Percentiles rank a stretch among this genome's conserved stretches.
Conservation (phyloP, 495 filamentous ascomycete species). For the Articulospora tetracladia region DNA sequence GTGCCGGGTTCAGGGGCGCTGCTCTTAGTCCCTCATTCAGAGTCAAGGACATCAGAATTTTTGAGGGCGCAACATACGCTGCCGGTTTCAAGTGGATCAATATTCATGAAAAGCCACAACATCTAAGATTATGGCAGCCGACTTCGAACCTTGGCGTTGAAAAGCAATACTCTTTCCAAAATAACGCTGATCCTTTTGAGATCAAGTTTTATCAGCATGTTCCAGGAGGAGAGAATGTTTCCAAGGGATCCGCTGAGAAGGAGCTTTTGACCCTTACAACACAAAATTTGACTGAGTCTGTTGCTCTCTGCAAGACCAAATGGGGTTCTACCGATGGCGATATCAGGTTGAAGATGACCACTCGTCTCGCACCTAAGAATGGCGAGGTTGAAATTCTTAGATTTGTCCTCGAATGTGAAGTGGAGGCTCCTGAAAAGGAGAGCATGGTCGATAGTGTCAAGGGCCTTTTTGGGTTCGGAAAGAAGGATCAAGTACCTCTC, state of each 20-base stretch:
- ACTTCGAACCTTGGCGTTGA: constrained; percentile 71
- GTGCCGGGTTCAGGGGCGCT: constrained; percentile 92
- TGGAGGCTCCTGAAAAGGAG: constrained; percentile 69
- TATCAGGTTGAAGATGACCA: constrained; percentile 73
- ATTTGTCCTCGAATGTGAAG: constrained; percentile 80
- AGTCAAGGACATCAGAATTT: constrained; percentile 89
- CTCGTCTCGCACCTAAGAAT: constrained; percentile 66
- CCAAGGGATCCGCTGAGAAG: constrained; percentile 28
- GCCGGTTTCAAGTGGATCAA: constrained; percentile 70
- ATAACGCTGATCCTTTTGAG: constrained; percentile 61
- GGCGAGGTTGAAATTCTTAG: constrained; percentile 80
- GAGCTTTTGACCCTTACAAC: constrained; percentile 40
- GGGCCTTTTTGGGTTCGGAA: constrained; percentile 88
- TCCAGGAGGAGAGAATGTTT: constrained; percentile 22
- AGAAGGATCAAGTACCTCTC: constrained; percentile 68
- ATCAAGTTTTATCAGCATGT: constrained; percentile 76
- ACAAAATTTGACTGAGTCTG: constrained; percentile 78
- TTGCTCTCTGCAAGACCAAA: constrained; percentile 67
- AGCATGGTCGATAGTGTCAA: constrained; percentile 90
- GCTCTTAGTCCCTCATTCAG: constrained; percentile 88
- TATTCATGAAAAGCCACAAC: constrained; percentile 56
- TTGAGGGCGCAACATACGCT: constrained; percentile 68
- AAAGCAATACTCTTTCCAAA: constrained; percentile 87
- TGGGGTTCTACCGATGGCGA: constrained; percentile 72
- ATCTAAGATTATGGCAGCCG: constrained; percentile 70